A percentile compares a stretch with the other conserved stretches of the same genome.
These are phyloP conservation scores for Mycena epipterygia DNA, from an alignment of 768 basidiomycete species.

Conservation along the genomic window DNA sequence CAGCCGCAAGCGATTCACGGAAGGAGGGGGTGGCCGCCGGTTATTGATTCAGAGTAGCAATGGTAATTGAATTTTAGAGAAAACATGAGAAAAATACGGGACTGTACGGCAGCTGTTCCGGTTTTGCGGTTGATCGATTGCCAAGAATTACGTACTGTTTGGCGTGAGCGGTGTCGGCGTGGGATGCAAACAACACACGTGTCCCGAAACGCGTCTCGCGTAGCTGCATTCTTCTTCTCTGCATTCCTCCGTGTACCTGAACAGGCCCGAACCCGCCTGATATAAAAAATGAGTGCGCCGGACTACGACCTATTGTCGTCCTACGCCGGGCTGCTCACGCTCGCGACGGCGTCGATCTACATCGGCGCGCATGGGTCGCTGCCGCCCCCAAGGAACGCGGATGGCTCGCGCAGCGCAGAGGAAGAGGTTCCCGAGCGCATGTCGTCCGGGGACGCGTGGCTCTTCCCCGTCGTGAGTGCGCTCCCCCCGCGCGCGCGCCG, in stretches of 20 bases:
- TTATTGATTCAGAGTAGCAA: no score
- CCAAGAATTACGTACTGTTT: no score
- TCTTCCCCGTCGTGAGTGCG: slow-evolving; percentile 78
- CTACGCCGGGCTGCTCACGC: slow-evolving; percentile 74
- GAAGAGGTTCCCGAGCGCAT: slow-evolving; percentile 72
- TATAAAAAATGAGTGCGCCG: neutral
- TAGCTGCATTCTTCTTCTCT: no score
- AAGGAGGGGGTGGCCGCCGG: slow-evolving; percentile 95
- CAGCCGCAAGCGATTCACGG: slow-evolving; percentile 91
- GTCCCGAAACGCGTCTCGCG: neutral
- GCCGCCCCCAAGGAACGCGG: slow-evolving; percentile 45
- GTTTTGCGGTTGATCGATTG: no score
- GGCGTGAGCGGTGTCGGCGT: no score
- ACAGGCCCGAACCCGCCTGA: no score
- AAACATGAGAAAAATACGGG: no score
- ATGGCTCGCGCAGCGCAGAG: slow-evolving; percentile 50
- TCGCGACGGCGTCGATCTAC: slow-evolving; percentile 79
- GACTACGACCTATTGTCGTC: slow-evolving; percentile 77
- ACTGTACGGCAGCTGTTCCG: no score
- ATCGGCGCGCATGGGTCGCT: slow-evolving; percentile 78
- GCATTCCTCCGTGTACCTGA: no score
- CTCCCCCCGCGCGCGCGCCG: neutral
- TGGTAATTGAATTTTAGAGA: no score
- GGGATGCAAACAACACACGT: neutral
- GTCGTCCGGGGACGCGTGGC: slow-evolving; percentile 78